A percentile compares a stretch with the other conserved stretches of the same genome.
phyloP scores from a whole-genome alignment of 2,329 filamentous ascomycete species.

The Pseudogymnoascus sp. region DNA sequence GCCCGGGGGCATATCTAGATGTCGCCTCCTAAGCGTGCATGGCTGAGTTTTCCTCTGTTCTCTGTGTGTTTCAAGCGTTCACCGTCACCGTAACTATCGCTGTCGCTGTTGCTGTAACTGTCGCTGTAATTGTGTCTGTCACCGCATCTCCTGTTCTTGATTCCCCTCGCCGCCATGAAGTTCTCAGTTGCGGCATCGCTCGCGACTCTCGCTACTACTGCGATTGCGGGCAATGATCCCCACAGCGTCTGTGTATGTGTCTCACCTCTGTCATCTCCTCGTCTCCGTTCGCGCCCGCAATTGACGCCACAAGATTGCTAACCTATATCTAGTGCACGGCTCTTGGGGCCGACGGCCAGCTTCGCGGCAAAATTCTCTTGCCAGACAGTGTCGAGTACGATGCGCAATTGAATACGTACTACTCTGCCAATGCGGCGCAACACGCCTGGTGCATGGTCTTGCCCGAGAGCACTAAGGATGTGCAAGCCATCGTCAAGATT shows the following conservation, averaged over 20 bases:
- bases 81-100: background rate
- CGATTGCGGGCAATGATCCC: background rate
- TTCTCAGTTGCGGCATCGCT: background rate
- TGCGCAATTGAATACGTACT: conserved; percentile 29
- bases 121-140: background rate
- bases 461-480: conserved; percentile 29
- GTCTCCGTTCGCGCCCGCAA: background rate
- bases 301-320: conserved; percentile 6
- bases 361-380: conserved; percentile 26
- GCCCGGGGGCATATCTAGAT: background rate
- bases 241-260: conserved; percentile 1
- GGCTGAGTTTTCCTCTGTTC: background rate
- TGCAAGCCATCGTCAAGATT: conserved; percentile 29
- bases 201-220: conserved; percentile 2
- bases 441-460: conserved; percentile 31
- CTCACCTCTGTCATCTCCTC: background rate
- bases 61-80: background rate
- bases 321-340: conserved; percentile 21
- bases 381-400: conserved; percentile 23
- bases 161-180: background rate
- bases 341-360: conserved; percentile 18
- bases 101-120: background rate
- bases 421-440: conserved; percentile 30
- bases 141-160: background rate
- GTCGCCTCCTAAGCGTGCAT: background rate